phyloP scores from a whole-genome alignment of 2,329 filamentous ascomycete genomes.

The Botrytis cinerea region DNA sequence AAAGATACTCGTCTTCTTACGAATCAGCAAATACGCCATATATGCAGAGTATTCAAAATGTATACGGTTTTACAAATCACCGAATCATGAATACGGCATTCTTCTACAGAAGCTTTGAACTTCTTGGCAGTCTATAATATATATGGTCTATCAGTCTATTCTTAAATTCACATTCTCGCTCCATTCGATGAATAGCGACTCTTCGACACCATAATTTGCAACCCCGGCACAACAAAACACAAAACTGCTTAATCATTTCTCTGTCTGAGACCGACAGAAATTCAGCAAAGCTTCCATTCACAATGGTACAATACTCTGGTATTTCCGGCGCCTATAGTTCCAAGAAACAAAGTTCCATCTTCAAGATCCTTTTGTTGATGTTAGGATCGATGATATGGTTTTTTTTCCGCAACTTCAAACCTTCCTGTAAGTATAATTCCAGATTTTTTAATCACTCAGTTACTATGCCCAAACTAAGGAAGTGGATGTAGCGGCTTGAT shows the following conservation, averaged over 20 bases:
- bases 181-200: not conserved
- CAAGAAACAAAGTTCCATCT: not conserved
- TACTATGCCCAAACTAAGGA: not conserved
- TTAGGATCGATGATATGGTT: not conserved
- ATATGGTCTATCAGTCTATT: not conserved
- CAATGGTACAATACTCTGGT: not conserved
- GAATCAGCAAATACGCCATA: not conserved
- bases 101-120: accelerated
- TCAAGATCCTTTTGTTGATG: not conserved
- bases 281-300: not conserved
- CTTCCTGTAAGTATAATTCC: not conserved
- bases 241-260: not conserved
- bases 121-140: not conserved
- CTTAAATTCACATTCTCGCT: not conserved
- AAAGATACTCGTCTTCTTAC: not conserved
- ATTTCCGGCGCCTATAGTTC: not conserved
- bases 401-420: not conserved
- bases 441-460: not conserved
- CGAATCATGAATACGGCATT: not conserved
- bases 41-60: not conserved
- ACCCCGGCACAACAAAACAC: not conserved
- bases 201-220: not conserved
- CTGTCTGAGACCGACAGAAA: not conserved
- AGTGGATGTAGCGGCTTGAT: not conserved
- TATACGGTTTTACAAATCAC: not conserved